Evolutionary conservation across 345 rosid genomes (phyloP).

Genomic region (Firmiana major): DNA sequence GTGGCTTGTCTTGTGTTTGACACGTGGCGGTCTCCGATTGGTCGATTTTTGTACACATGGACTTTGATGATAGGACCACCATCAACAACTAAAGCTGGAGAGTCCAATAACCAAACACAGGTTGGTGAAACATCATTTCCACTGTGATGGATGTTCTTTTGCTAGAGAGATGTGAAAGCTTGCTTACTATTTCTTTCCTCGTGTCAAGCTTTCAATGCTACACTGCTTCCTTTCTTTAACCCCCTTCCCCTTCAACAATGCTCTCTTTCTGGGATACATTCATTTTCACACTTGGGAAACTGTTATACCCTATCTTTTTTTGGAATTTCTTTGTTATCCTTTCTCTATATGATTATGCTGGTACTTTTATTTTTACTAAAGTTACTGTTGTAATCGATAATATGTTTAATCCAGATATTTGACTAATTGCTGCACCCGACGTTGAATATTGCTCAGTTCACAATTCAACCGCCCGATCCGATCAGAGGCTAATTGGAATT

Average conservation of each 20-base stretch:
- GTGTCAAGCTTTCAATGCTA: background rate
- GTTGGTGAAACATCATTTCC: background rate
- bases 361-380: background rate
- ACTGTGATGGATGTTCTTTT: background rate
- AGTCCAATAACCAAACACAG: background rate
- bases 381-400: background rate
- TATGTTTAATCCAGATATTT: background rate
- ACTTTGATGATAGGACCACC: too few relatives aligned
- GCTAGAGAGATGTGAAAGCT: constrained; percentile 7
- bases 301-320: background rate
- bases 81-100: background rate
- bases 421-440: background rate
- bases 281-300: background rate
- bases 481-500: too few relatives aligned
- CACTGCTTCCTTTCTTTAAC: background rate
- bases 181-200: background rate
- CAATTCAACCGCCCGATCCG: too few relatives aligned
- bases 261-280: background rate
- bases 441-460: too few relatives aligned
- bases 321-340: background rate
- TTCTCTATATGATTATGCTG: too few relatives aligned
- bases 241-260: background rate
- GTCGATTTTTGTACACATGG: too few relatives aligned
- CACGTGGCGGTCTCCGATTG: too few relatives aligned
- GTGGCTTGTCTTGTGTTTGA: too few relatives aligned